These are phyloP conservation scores for Artemisia princeps DNA, from an alignment of 140 eudicot species.

Conservation along the genomic window DNA sequence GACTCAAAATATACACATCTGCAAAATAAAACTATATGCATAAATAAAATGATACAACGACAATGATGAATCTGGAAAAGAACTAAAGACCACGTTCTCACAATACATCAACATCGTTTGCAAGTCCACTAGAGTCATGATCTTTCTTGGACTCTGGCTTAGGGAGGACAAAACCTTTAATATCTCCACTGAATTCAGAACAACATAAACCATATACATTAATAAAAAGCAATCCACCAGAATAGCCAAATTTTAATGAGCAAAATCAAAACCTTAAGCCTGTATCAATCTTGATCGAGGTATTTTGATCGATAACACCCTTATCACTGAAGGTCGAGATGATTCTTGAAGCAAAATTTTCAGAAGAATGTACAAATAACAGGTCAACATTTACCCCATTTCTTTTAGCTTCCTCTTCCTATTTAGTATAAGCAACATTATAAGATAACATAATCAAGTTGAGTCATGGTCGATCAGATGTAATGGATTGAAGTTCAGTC, in stretches of 20 bases:
- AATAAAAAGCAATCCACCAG: background rate
- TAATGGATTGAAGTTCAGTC: background rate
- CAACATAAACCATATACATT: background rate
- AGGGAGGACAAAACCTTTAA: conserved; percentile 29
- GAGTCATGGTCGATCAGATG: background rate
- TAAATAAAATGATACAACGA: background rate
- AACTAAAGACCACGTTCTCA: conserved; percentile 17
- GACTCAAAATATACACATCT: conserved; percentile 29
- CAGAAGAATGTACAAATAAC: conserved; percentile 30
- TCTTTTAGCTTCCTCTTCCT: conserved; percentile 44
- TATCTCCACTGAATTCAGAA: conserved; percentile 20
- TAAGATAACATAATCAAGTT: background rate
- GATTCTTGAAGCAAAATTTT: conserved; percentile 24
- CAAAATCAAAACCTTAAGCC: conserved; percentile 16
- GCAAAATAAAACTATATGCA: background rate
- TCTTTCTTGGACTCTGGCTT: conserved; percentile 20
- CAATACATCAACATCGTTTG: conserved; percentile 18
- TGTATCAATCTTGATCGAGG: conserved; percentile 23
- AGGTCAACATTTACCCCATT: conserved; percentile 28
- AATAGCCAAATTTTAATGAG: background rate
- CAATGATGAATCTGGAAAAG: background rate
- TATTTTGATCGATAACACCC: background rate
- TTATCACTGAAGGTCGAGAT: background rate
- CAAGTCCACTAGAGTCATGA: background rate
- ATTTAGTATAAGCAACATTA: background rate